Evolutionary conservation across 371 early-diverging fungal genomes (phyloP), one percentile per base, ranked within the genome.

Genomic region (Actinomucor elegans): DNA sequence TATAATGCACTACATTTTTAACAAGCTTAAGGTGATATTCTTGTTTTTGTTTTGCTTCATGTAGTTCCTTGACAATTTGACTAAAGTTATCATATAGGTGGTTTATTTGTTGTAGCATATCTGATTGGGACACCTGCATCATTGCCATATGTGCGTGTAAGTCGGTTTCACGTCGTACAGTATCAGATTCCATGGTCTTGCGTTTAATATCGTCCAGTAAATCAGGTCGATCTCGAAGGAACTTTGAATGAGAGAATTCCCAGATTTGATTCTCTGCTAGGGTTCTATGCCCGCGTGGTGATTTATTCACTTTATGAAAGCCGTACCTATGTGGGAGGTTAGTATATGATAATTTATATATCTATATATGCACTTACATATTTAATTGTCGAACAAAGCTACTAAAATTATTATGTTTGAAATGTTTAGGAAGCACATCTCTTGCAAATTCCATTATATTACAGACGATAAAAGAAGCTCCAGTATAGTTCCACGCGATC

Each of bases 181-280:
- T 73, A 52, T 90, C 92, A 18, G 88, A 74, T 55, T 94, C 93
- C 81, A 90, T 88, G 2, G 93, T 77, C 61, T 93, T 92, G 48
- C 94, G 82, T 66, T 89, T 90, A 64, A 94, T 93, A 46, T 92
- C 88, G 59, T 91, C 91, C 18, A 92, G 69, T 49, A 92, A 67
- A 56, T 93, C 92, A 21, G 89, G 85, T 15, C 85, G 84, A 57
- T 87, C 86, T 41, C 91, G 83, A 23, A 89, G 50, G 47, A 94
- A 94, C 55, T 89, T 88, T 53, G 88, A 76, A 64, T 94, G 94
- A 44, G 89, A 89, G 68, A 94, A 94, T 73, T 94, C 94, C 95
- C 95, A 94, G 64, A 92, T 85, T 71, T 92, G 93, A 68, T 90
- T 89, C 64, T 91, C 93, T 18, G 89, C 89, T 55, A 84, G 61